Percentiles rank a stretch among this genome's conserved stretches.
Conservation (phyloP, 2,329 filamentous ascomycete species). For the Hypoxylon sp. region DNA sequence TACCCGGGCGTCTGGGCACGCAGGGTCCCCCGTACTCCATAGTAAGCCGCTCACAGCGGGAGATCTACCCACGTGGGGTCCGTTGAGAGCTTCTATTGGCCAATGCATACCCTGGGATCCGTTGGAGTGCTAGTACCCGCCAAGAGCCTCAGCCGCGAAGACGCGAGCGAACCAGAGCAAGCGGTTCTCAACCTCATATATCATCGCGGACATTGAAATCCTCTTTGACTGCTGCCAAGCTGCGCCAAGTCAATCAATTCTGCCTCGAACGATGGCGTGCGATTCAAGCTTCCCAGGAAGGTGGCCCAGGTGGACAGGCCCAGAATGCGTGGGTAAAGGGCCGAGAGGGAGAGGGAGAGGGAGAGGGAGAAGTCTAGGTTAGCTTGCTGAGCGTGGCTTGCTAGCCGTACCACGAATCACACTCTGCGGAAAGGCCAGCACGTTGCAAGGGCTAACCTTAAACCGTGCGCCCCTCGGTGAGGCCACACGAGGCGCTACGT, state of each 20-base stretch:
- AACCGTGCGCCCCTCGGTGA: constrained; percentile 32
- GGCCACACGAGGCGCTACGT: constrained; percentile 19
- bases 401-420: constrained; percentile 24
- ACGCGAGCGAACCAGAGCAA: constrained; percentile 35
- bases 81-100: constrained; percentile 24
- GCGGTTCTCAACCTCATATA: constrained; percentile 25
- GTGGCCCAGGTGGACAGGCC: constrained; percentile 26
- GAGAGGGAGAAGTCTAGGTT: not conserved
- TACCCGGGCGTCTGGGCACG: constrained; percentile 39
- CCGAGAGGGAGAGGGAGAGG: not conserved
- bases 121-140: constrained; percentile 24
- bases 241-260: constrained; percentile 34
- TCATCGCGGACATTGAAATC: constrained; percentile 40
- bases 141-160: constrained; percentile 46
- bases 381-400: constrained; percentile 30
- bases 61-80: constrained; percentile 40
- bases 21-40: constrained; percentile 26
- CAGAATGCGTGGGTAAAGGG: constrained; percentile 21
- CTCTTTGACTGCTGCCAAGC: constrained; percentile 35
- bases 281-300: constrained; percentile 34
- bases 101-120: constrained; percentile 1
- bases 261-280: constrained; percentile 28
- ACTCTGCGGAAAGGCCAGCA: constrained; percentile 14
- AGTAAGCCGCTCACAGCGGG: constrained; percentile 36
- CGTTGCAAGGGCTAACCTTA: constrained; percentile 20